These are phyloP conservation scores for Chlorella sp. DNA, from an alignment of 139 green algal genomes.

Conservation along the genomic window DNA sequence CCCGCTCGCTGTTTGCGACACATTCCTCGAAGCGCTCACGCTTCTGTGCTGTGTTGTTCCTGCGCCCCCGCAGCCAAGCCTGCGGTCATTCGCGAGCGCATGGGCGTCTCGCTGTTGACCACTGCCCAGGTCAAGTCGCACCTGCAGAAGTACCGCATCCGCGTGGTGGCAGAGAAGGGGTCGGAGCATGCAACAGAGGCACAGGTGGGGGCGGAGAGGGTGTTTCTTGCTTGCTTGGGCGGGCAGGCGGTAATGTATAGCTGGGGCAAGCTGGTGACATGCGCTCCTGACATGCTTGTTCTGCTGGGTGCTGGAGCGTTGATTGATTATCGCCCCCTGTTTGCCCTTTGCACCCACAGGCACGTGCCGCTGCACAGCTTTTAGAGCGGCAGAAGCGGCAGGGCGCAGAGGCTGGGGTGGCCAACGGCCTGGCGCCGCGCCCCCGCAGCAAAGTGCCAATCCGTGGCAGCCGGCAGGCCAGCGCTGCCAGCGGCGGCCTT, in stretches of 20 bases:
- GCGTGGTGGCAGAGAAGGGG: constrained; percentile 17
- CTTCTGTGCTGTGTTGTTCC: too few species aligned
- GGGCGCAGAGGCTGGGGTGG: neutral
- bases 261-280: neutral
- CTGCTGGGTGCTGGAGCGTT: too few species aligned
- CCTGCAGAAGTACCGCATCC: constrained; percentile 38
- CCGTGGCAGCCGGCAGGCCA: constrained; percentile 11
- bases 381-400: constrained; percentile 16
- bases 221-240: too few species aligned
- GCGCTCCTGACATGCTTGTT: too few species aligned
- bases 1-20: neutral
- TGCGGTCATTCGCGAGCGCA: constrained; percentile 9
- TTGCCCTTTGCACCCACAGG: neutral
- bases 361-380: constrained; percentile 12
- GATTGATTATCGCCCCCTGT: too few species aligned
- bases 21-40: too few species aligned
- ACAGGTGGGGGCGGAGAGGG: neutral
- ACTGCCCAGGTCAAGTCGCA: constrained; percentile 31
- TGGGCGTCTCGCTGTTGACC: constrained; percentile 35
- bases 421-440: neutral
- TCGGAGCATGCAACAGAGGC: constrained; percentile 16
- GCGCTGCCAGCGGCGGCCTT: neutral
- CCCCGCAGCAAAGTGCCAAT: constrained; percentile 15
- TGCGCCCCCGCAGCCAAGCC: constrained; percentile 19
- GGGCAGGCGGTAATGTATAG: neutral